Evolutionary conservation across 306 rosid genomes (phyloP).

Genomic region (Abrus precatorius): DNA sequence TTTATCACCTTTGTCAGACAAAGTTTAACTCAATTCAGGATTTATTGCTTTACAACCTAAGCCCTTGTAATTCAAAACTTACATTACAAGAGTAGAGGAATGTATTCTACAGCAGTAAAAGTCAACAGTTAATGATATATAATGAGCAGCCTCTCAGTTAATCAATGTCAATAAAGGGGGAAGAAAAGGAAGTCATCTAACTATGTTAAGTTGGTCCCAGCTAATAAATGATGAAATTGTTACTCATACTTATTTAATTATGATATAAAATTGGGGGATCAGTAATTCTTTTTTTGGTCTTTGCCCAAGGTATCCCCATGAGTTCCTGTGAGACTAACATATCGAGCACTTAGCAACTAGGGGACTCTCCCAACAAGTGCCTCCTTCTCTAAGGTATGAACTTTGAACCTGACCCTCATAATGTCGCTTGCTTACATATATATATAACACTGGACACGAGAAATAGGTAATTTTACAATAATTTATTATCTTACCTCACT

Average conservation of each 20-base stretch:
- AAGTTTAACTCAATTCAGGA: not conserved
- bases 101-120: not conserved
- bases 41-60: not conserved
- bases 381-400: not conserved
- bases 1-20: not conserved
- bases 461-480: conserved; percentile 18
- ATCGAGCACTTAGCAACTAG: not conserved
- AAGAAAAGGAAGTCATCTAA: not conserved
- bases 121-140: not conserved
- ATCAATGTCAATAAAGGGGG: not conserved
- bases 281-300: too few species aligned
- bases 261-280: not conserved
- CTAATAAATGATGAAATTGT: conserved; percentile 3
- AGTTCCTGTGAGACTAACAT: not conserved
- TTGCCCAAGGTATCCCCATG: too few species aligned
- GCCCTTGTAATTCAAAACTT: conserved; percentile 3
- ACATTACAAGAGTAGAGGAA: not conserved
- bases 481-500: conserved; percentile 65
- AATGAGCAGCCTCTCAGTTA: not conserved
- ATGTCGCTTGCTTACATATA: not conserved
- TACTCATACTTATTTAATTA: not conserved
- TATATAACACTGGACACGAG: not conserved
- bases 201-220: not conserved
- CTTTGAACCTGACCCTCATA: not conserved
- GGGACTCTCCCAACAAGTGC: not conserved